Conservation (phyloP, 1,139 yeast species). For the Yarrowia galli region DNA sequence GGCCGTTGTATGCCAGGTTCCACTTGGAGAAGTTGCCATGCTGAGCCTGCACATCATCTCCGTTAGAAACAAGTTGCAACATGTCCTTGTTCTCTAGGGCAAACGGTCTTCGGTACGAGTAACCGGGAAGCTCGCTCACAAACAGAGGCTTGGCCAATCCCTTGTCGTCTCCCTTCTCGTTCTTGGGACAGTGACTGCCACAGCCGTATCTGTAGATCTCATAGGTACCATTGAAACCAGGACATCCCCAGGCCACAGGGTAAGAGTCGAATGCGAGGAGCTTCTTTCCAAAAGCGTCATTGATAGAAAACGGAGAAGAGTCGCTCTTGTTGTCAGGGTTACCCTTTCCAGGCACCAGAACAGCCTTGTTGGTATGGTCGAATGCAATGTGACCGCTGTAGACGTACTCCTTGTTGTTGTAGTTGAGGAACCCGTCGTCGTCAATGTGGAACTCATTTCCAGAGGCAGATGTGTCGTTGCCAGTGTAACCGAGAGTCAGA, state of each 20-base stretch:
- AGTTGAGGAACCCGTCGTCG: slow-evolving; percentile 24
- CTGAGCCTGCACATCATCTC: not conserved
- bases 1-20: slow-evolving; percentile 15
- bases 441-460: slow-evolving; percentile 29
- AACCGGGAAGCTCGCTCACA: slow-evolving; percentile 19
- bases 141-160: slow-evolving; percentile 15
- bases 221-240: slow-evolving; percentile 17
- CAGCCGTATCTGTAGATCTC: slow-evolving; percentile 18
- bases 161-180: slow-evolving; percentile 19
- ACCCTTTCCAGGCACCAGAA: slow-evolving; percentile 2
- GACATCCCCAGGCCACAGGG: slow-evolving; percentile 28
- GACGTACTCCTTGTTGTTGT: slow-evolving; percentile 14
- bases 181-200: slow-evolving; percentile 5
- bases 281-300: not conserved
- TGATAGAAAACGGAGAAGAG: slow-evolving; percentile 5
- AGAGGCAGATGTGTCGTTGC: slow-evolving; percentile 1
- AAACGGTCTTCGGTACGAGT: slow-evolving; percentile 5
- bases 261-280: slow-evolving; percentile 10
- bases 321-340: slow-evolving; percentile 5
- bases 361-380: slow-evolving; percentile 15
- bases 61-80: not conserved
- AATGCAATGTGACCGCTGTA: slow-evolving; percentile 14
- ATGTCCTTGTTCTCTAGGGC: slow-evolving; percentile 5
- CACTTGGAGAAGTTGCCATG: slow-evolving; percentile 15
- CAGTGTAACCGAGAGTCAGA: slow-evolving; percentile 11